Evolutionary conservation across 768 basidiomycete genomes (phyloP), one percentile per base, ranked within the genome.

Genomic region (Leccinum variicolor): DNA sequence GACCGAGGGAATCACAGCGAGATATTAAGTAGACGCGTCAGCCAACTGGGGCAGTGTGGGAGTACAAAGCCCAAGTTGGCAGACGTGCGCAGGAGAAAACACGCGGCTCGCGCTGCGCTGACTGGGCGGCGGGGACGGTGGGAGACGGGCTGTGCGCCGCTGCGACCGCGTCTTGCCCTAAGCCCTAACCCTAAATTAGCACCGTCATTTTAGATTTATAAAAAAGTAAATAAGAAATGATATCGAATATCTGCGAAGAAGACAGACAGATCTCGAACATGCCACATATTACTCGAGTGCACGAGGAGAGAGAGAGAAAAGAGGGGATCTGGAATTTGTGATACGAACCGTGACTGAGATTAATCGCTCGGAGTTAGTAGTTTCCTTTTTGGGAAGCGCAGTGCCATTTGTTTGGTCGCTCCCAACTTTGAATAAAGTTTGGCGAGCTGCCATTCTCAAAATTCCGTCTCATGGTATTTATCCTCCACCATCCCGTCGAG

Each of bases 381-480:
- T 34, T 52, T 9, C 46, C 21, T 25, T 25, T 41, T 25, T 48
- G 1, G 46, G 25, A 48, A 17, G 21, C 21, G 62, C 67, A 34
- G 67, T 70, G 64, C 60, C 57, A 53, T 66, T 72, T 70, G 72
- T 72, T 72, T 73, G 69, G 66, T 62, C 56, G 31, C 49, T 17
- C 58, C 39, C 60, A 68, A 68, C 66, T 57, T 57, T 62, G 62
- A 68, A 60, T 68, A 63, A 68, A 66, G 64, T 68, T 72, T 65
- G 63, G 62, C 34, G 7, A 50, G 73, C 25, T 14, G 7, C 62
- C 65, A 66, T 68, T n/a, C 69, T 10, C 65, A 66, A 50, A 70
- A 74, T 75, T 71, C 66, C 47, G 67, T 74, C 74, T 70, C 70
- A 74, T 75, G 69, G 66, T 79, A 78, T 80, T 76, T 82, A 81